A percentile compares a stretch with the other conserved stretches of the same genome.
These are phyloP conservation scores for Rhizopogon vinicolor DNA, from an alignment of 768 basidiomycete genomes.

Conservation along the genomic window DNA sequence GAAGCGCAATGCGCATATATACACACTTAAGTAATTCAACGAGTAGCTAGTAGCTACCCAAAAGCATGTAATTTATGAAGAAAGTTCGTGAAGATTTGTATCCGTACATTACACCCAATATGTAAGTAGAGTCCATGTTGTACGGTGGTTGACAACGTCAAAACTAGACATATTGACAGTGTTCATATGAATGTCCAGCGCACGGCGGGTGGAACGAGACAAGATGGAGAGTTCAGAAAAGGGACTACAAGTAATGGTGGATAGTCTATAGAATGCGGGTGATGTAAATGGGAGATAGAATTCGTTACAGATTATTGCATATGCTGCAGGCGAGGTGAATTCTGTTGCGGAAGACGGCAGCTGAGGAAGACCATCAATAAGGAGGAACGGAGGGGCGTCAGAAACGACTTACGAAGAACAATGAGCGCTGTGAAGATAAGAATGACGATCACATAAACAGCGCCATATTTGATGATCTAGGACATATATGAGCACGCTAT, in stretches of 20 bases:
- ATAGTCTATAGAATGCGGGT: conserved; percentile 25
- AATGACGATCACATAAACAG: conserved; percentile 68
- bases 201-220: neutral
- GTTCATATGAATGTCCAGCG: conserved; percentile 4
- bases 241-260: conserved; percentile 23
- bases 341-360: conserved; percentile 54
- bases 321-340: conserved; percentile 61
- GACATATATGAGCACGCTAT: conserved; percentile 8
- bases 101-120: conserved; percentile 8
- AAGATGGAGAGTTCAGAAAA: conserved; percentile 1
- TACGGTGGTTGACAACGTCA: conserved; percentile 5
- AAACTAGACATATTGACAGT: conserved; percentile 2
- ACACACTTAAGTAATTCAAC: no score
- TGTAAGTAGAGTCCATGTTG: conserved; percentile 4
- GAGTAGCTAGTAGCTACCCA: neutral
- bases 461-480: conserved; percentile 82
- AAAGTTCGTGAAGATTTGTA: conserved; percentile 6
- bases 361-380: conserved; percentile 29
- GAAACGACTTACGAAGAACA: conserved; percentile 62
- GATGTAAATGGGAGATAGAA: conserved; percentile 17
- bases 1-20: no score
- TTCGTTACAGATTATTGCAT: conserved; percentile 60
- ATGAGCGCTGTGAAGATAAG: conserved; percentile 73
- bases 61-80: conserved; percentile 2
- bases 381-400: conserved; percentile 3